Evolutionary conservation across 306 rosid genomes (phyloP).

Genomic region (Phaseolus lunatus): DNA sequence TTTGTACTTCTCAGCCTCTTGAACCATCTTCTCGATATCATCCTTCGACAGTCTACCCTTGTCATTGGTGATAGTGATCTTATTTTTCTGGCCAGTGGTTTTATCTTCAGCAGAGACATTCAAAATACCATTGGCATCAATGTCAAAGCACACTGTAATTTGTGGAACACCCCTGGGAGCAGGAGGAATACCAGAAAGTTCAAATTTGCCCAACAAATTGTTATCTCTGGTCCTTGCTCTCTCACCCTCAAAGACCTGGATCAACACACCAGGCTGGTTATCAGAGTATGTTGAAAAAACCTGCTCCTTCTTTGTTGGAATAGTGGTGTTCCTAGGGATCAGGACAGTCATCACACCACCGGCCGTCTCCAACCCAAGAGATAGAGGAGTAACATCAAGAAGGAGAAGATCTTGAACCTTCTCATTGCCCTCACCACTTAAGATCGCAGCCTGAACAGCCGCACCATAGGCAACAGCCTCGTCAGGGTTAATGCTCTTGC

Average conservation of each 20-base stretch:
- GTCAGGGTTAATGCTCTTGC: slow-evolving; percentile 27
- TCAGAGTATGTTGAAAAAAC: slow-evolving; percentile 23
- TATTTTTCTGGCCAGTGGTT: slow-evolving; percentile 34
- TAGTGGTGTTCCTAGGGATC: slow-evolving; percentile 23
- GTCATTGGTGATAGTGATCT: slow-evolving; percentile 27
- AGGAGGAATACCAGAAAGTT: slow-evolving; percentile 29
- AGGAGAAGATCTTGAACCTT: slow-evolving; percentile 36
- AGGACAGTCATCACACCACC: slow-evolving; percentile 29
- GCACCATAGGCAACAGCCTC: slow-evolving; percentile 37
- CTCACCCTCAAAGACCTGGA: slow-evolving; percentile 23
- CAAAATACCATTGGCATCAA: slow-evolving; percentile 34
- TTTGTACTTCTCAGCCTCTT: slow-evolving; percentile 29
- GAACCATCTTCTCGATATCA: slow-evolving; percentile 32
- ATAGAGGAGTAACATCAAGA: slow-evolving; percentile 17
- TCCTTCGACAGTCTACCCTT: slow-evolving; percentile 26
- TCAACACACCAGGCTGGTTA: slow-evolving; percentile 23
- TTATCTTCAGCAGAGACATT: slow-evolving; percentile 26
- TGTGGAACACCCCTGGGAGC: slow-evolving; percentile 33
- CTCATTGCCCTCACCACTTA: slow-evolving; percentile 34
- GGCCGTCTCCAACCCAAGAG: slow-evolving; percentile 26
- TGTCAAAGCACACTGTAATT: slow-evolving; percentile 25
- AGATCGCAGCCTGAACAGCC: slow-evolving; percentile 22
- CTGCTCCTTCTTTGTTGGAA: slow-evolving; percentile 30
- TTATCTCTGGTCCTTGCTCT: slow-evolving; percentile 28
- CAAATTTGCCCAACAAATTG: slow-evolving; percentile 34